phyloP scores from a whole-genome alignment of 805 yeast species.

The Kluyveromyces aestuarii region DNA sequence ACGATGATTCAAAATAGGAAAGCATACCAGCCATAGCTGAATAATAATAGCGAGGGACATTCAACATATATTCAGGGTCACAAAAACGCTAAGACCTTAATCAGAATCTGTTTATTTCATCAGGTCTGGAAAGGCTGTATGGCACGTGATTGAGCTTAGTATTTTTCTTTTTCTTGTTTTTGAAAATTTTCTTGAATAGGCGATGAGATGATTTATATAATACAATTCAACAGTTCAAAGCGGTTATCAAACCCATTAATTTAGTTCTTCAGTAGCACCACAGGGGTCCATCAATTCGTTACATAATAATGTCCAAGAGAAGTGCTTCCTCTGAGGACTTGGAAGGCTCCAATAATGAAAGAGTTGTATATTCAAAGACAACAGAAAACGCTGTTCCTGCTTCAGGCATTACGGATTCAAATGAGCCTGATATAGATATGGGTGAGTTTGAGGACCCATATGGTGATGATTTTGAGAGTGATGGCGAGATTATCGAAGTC shows the following conservation, averaged over 20 bases:
- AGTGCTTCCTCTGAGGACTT: constrained; percentile 31
- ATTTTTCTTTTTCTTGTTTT: constrained; percentile 3
- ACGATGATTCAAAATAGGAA: not conserved
- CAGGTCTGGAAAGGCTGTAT: not conserved
- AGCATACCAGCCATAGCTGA: not conserved
- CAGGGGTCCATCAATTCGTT: not conserved
- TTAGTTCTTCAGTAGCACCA: not conserved
- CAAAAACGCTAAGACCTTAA: no score
- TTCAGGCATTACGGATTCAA: constrained; percentile 24
- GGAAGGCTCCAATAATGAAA: constrained; percentile 29
- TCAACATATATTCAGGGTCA: not conserved
- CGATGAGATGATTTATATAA: constrained; percentile 11
- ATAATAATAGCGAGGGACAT: not conserved
- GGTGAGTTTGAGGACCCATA: constrained; percentile 84
- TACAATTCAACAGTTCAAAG: not conserved
- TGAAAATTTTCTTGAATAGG: constrained; percentile 11
- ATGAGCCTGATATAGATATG: constrained; percentile 44
- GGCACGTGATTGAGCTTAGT: not conserved
- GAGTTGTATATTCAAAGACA: constrained; percentile 34
- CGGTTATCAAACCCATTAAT: not conserved
- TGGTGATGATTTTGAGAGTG: constrained; percentile 90
- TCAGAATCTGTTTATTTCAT: no score
- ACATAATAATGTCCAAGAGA: constrained; percentile 42
- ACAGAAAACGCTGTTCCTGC: constrained; percentile 20
- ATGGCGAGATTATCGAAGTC: constrained; percentile 77